Conservation (phyloP, 2,329 filamentous ascomycete genomes). For the Penicillium crustosum region DNA sequence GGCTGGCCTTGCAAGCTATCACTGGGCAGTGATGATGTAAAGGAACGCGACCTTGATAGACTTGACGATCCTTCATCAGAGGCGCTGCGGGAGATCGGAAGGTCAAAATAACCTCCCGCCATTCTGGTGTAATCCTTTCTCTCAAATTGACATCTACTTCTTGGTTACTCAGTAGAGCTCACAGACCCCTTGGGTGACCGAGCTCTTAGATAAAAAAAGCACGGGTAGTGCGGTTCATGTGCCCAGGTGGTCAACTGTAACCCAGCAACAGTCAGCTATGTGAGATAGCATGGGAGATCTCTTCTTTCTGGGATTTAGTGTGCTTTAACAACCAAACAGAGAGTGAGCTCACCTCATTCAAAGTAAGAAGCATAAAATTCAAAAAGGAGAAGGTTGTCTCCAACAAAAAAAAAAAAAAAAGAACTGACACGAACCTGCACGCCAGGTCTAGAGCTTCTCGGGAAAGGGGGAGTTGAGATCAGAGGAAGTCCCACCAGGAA, state of each 20-base stretch:
- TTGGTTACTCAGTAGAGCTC: constrained; percentile 9
- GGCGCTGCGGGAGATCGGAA: constrained; percentile 26
- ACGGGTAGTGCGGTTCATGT: constrained; percentile 5
- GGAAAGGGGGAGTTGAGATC: constrained; percentile 2
- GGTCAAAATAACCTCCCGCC: constrained; percentile 38
- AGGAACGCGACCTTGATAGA: constrained; percentile 29
- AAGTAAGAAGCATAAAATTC: neutral
- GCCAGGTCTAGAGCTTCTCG: constrained; percentile 4
- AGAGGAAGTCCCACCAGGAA: constrained; percentile 16
- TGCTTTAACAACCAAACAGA: neutral
- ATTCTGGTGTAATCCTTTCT: constrained; percentile 23
- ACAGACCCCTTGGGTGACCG: constrained; percentile 6
- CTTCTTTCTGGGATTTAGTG: neutral
- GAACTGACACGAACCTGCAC: neutral
- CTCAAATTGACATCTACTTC: neutral
- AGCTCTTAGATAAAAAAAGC: neutral
- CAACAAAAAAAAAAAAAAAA: neutral
- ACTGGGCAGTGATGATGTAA: constrained; percentile 26
- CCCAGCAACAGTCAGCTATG: constrained; percentile 30
- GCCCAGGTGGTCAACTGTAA: constrained; percentile 11
- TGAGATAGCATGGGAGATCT: constrained; percentile 11
- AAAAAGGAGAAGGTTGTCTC: neutral
- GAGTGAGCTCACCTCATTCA: constrained; percentile 1
- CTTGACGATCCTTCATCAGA: constrained; percentile 14
- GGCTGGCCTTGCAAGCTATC: constrained; percentile 23